Percentiles rank a stretch among this genome's conserved stretches.
These are phyloP conservation scores for Akanthomyces lecanii DNA, from an alignment of 2,329 filamentous ascomycete genomes.

Conservation along the genomic window DNA sequence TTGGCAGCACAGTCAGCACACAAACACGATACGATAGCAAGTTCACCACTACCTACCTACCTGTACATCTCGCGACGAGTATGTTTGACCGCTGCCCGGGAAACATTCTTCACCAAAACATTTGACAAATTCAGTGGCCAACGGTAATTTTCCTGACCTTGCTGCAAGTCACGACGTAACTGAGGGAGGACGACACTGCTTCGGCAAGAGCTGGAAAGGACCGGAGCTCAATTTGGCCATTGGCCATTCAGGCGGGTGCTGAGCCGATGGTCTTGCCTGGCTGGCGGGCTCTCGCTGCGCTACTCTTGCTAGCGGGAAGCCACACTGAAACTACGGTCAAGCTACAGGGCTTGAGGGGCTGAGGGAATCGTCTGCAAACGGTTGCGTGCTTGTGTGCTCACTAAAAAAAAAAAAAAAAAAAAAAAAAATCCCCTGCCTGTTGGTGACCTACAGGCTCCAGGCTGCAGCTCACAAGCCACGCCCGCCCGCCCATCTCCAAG, in stretches of 20 bases:
- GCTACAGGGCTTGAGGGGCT: not conserved
- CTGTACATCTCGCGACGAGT: not conserved
- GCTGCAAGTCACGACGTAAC: not conserved
- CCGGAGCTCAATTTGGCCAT: not conserved
- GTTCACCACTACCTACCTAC: not conserved
- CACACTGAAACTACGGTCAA: not conserved
- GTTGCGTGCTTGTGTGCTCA: not conserved
- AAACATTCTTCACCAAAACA: not conserved
- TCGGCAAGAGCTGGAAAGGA: not conserved
- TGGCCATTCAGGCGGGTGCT: not conserved
- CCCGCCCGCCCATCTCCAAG: not conserved
- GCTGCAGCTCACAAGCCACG: not conserved
- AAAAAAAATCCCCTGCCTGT: not conserved
- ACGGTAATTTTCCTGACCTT: not conserved
- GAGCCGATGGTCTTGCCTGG: not conserved
- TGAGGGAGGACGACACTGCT: not conserved
- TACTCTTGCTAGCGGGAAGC: not conserved
- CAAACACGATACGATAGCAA: not conserved
- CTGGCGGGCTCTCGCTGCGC: not conserved
- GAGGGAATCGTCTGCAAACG: not conserved
- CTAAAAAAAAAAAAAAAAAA: no score
- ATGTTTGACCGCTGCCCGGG: not conserved
- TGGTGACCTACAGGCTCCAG: not conserved
- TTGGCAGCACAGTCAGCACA: constrained; percentile 6
- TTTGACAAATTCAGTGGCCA: not conserved